A percentile compares a stretch with the other conserved stretches of the same genome.
These are phyloP conservation scores for Aspergillus aculeatus DNA, from an alignment of 2,329 filamentous ascomycete genomes.

Conservation along the genomic window DNA sequence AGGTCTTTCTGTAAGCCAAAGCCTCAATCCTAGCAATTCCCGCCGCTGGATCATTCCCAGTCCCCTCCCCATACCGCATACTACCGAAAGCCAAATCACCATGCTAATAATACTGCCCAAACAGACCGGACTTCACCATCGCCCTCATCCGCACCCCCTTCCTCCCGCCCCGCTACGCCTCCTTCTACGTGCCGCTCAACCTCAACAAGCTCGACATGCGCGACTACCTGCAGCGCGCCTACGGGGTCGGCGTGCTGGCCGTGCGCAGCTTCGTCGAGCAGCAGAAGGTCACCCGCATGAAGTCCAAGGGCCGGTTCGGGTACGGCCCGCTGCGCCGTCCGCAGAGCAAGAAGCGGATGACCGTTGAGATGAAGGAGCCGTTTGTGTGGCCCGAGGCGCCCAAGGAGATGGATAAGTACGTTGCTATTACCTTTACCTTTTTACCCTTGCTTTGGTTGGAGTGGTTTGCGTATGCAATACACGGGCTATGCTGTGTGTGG, in stretches of 20 bases:
- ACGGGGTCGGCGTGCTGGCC: constrained; percentile 69
- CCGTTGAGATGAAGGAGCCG: constrained; percentile 78
- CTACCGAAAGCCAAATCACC: too few relatives aligned
- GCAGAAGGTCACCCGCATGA: constrained; percentile 56
- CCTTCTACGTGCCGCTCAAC: constrained; percentile 84
- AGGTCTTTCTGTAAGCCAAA: constrained; percentile 53
- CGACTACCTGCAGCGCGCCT: constrained; percentile 88
- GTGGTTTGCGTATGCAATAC: neutral
- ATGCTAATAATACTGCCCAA: neutral
- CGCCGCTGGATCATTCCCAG: too few relatives aligned
- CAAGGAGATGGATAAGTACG: constrained; percentile 58
- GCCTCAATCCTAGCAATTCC: too few relatives aligned
- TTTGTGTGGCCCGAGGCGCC: constrained; percentile 84
- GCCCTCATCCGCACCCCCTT: constrained; percentile 72
- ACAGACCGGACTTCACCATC: constrained; percentile 77
- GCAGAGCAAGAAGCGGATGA: constrained; percentile 84
- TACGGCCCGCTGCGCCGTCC: constrained; percentile 67
- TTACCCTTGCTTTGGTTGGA: neutral
- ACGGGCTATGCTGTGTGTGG: too few relatives aligned
- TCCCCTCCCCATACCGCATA: neutral
- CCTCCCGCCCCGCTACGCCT: constrained; percentile 76
- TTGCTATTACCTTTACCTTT: constrained; percentile 20
- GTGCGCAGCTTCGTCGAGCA: constrained; percentile 80
- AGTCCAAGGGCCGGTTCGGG: constrained; percentile 35
- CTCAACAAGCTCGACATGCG: constrained; percentile 97